phyloP scores from a whole-genome alignment of 2,329 filamentous ascomycete genomes.

The Alternaria burnsii region DNA sequence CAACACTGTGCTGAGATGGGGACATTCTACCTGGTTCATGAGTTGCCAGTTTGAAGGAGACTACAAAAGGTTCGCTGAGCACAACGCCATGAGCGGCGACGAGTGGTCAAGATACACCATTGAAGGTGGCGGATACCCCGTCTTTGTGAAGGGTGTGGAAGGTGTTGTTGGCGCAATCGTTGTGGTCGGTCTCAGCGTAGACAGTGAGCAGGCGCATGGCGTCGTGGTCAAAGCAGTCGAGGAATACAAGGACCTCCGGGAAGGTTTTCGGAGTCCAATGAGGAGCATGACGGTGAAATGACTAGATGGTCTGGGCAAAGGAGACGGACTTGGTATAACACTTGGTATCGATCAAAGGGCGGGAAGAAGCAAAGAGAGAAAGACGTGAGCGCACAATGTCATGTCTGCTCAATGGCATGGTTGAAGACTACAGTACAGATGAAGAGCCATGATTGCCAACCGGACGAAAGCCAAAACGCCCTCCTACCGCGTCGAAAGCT shows the following conservation, averaged over 20 bases:
- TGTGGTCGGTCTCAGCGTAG: conserved; percentile 70
- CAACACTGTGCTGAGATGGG: conserved; percentile 75
- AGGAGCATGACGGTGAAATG: conserved; percentile 46
- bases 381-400: background rate
- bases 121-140: conserved; percentile 78
- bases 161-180: conserved; percentile 78
- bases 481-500: conserved; percentile 45
- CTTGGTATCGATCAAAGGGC: background rate
- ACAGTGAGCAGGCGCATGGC: conserved; percentile 79
- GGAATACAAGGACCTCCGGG: conserved; percentile 57
- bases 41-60: conserved; percentile 73
- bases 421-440: conserved; percentile 25
- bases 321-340: conserved; percentile 22
- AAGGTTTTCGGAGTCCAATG: conserved; percentile 47
- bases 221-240: conserved; percentile 75
- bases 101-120: conserved; percentile 72
- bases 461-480: conserved; percentile 45
- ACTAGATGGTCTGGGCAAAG: conserved; percentile 31
- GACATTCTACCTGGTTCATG: conserved; percentile 75
- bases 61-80: conserved; percentile 69
- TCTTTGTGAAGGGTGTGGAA: conserved; percentile 76
- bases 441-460: conserved; percentile 20
- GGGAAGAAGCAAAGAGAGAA: conserved; percentile 1
- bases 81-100: conserved; percentile 67
- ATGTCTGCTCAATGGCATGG: background rate